phyloP scores from a whole-genome alignment of 345 rosid genomes.

The Cardiospermum halicacabum region DNA sequence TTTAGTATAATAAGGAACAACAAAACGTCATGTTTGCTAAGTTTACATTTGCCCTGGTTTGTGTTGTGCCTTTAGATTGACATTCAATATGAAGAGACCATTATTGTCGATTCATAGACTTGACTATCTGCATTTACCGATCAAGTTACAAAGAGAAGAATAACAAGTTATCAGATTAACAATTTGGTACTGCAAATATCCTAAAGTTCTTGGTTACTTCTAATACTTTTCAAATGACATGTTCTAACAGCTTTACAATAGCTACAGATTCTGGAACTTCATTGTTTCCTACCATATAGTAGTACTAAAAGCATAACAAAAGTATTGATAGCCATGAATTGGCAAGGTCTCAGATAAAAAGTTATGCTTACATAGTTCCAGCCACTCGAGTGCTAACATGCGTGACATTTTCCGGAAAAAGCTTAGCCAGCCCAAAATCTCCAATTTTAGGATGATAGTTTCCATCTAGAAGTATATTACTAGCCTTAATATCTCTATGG shows the following conservation, averaged over 20 bases:
- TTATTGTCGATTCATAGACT: neutral
- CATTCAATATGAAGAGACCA: neutral
- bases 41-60: neutral
- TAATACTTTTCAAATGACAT: neutral
- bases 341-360: conserved; percentile 2
- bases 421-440: conserved; percentile 76
- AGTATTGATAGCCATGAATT: neutral
- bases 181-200: neutral
- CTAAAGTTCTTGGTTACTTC: neutral
- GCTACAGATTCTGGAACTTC: neutral
- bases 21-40: neutral
- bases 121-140: neutral
- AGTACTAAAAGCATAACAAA: neutral
- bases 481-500: conserved; percentile 80
- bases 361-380: conserved; percentile 59
- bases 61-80: neutral
- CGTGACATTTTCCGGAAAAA: conserved; percentile 70
- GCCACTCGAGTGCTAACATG: conserved; percentile 78
- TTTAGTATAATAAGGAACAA: neutral
- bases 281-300: neutral
- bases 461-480: conserved; percentile 65
- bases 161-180: neutral
- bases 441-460: conserved; percentile 61
- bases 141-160: neutral
- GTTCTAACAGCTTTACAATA: too few relatives aligned